A percentile compares a stretch with the other conserved stretches of the same genome.
These are phyloP conservation scores for Rhynchospora tenuis DNA, from an alignment of 176 grass and related monocot species.

Conservation along the genomic window DNA sequence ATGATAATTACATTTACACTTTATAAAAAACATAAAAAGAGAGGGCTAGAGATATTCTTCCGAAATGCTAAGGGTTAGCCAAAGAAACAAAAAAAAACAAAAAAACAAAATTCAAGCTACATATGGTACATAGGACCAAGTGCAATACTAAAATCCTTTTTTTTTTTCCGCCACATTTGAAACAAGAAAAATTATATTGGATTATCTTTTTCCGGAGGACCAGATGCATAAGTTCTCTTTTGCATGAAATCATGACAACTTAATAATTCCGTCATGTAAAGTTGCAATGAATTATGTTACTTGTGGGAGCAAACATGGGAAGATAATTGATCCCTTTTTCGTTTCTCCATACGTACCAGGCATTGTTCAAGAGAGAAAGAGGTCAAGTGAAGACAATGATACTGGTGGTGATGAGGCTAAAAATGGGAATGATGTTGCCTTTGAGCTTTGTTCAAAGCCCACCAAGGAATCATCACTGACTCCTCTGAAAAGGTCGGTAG, in stretches of 20 bases:
- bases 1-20: background rate
- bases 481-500: slow-evolving; percentile 59
- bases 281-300: background rate
- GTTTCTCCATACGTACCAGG: slow-evolving; percentile 30
- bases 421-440: slow-evolving; percentile 32
- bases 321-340: slow-evolving; percentile 8
- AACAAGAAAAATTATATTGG: slow-evolving; percentile 4
- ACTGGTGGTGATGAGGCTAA: slow-evolving; percentile 26
- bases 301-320: slow-evolving; percentile 5
- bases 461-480: slow-evolving; percentile 34
- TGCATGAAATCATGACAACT: slow-evolving; percentile 14
- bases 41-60: background rate
- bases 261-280: slow-evolving; percentile 14
- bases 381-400: slow-evolving; percentile 31
- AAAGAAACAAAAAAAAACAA: background rate
- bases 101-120: background rate
- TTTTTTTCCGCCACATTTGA: slow-evolving; percentile 24
- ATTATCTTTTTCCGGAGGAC: background rate
- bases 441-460: slow-evolving; percentile 37
- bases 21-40: background rate
- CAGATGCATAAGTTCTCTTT: slow-evolving; percentile 5
- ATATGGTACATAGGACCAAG: background rate
- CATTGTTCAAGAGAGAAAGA: slow-evolving; percentile 28
- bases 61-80: background rate
- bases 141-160: slow-evolving; percentile 14